Evolutionary conservation across 495 filamentous ascomycete genomes (phyloP), one percentile per base, ranked within the genome.

Genomic region (Xylaria acuta): DNA sequence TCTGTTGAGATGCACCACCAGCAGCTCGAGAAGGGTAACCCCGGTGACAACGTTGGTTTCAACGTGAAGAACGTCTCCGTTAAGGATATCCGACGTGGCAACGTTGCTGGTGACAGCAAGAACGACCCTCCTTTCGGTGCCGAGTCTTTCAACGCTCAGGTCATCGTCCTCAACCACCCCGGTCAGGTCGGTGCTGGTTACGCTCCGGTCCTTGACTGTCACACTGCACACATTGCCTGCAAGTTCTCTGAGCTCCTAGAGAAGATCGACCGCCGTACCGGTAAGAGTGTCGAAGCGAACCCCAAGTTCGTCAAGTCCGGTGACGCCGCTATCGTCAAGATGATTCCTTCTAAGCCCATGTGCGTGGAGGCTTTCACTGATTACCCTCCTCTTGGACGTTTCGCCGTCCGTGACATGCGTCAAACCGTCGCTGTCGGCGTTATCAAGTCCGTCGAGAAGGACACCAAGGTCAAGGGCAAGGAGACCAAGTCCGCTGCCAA

Each of bases 1-100:
- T 97, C 95, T 83, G 96, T 99, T 80, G 96, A 99, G 89, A 99
- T 99, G 96, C 95, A 98, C 90, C 96, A 99, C 93, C 95, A 98
- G 88, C 95, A 97, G 92, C 94, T 99, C 82, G 82, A 86, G 80
- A 93, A 97, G 89, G 96, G 96, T 93, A 80, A 94, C 75, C 97
- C 96, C 77, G 96, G 96, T 88, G 96, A 99, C 91, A 99, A 99
- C 88, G 96, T 99, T 82, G 96, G 96, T 79, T 99, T 99, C 94
- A 99, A 99, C 92, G 97, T 99, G 88, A 97, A 98, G 95, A 99
- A 99, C 96, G 96, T 99, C 80, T 98, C 96, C 83, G 97, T 99
- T 88, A 99, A 99, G 93, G 96, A 99, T 85, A 97, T 99, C 82
- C 96, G 96, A 86, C 96, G 96, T 95, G 96, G 96, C 84, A 99